Conservation (phyloP, 306 rosid genomes). For the Quercus variabilis region DNA sequence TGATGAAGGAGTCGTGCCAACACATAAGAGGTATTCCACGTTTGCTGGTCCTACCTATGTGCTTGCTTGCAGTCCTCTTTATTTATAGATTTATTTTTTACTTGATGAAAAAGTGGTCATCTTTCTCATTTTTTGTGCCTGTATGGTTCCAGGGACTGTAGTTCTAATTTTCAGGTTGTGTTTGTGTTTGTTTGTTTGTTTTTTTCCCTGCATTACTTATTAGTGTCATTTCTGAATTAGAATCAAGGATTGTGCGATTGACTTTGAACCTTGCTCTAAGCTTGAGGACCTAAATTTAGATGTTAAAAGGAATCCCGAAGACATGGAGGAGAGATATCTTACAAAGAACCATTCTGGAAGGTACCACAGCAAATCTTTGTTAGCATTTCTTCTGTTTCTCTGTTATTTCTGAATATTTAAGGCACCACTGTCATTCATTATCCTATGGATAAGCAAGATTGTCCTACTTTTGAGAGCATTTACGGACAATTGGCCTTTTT, state of each 20-base stretch:
- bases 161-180: slow-evolving; percentile 18
- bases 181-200: neutral
- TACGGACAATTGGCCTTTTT: neutral
- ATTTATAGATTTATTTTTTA: neutral
- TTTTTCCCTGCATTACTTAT: slow-evolving; percentile 1
- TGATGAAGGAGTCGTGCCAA: slow-evolving; percentile 30
- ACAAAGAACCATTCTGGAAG: slow-evolving; percentile 42
- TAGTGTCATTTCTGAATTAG: slow-evolving; percentile 30
- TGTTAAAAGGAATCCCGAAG: slow-evolving; percentile 58
- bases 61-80: neutral
- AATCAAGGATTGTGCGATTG: slow-evolving; percentile 57
- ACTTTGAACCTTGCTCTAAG: slow-evolving; percentile 94
- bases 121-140: neutral
- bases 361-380: slow-evolving; percentile 33
- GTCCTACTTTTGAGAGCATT: neutral
- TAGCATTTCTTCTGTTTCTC: slow-evolving; percentile 18
- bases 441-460: neutral
- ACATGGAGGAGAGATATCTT: slow-evolving; percentile 40
- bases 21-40: slow-evolving; percentile 45
- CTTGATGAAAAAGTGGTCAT: neutral
- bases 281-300: slow-evolving; percentile 93
- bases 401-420: neutral
- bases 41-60: neutral
- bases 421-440: neutral
- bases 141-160: slow-evolving; percentile 10